A percentile compares a stretch with the other conserved stretches of the same genome.
Conservation (phyloP, 2,329 filamentous ascomycete genomes). For the Zasmidium cellare region DNA sequence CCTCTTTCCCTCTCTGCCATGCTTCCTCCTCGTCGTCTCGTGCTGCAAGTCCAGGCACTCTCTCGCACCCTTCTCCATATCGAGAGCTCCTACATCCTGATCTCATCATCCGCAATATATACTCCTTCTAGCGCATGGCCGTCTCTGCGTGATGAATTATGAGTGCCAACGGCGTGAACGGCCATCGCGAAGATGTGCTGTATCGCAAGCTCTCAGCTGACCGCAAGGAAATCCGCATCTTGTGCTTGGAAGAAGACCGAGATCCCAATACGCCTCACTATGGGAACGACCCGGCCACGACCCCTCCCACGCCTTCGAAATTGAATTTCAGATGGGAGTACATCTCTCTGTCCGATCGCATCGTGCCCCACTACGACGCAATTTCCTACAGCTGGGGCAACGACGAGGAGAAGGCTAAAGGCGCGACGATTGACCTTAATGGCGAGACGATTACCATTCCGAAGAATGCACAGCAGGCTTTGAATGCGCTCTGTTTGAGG, state of each 20-base stretch:
- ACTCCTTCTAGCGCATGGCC: background rate
- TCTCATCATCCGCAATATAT: no score
- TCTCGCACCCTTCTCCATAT: background rate
- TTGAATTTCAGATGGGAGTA: conserved; percentile 5
- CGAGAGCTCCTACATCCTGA: background rate
- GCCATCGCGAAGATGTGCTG: conserved; percentile 4
- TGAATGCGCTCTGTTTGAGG: background rate
- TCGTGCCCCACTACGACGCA: conserved; percentile 6
- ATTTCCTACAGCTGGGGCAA: conserved; percentile 7
- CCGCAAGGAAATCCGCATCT: conserved; percentile 9
- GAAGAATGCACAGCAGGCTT: conserved; percentile 1
- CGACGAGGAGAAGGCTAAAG: conserved; percentile 1
- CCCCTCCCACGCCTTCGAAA: conserved; percentile 1
- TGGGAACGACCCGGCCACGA: background rate
- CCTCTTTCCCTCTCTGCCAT: background rate
- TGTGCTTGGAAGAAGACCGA: conserved; percentile 2
- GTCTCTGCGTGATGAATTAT: conserved; percentile 1
- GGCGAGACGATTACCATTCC: conserved; percentile 3
- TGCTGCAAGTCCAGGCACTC: background rate
- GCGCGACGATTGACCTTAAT: conserved; percentile 8
- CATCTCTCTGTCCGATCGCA: conserved; percentile 5
- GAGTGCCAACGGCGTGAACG: conserved; percentile 4
- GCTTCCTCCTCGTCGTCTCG: background rate
- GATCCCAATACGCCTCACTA: background rate
- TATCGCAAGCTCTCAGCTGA: conserved; percentile 4